Conservation (phyloP, 148 eudicot genomes). For the Silene latifolia region DNA sequence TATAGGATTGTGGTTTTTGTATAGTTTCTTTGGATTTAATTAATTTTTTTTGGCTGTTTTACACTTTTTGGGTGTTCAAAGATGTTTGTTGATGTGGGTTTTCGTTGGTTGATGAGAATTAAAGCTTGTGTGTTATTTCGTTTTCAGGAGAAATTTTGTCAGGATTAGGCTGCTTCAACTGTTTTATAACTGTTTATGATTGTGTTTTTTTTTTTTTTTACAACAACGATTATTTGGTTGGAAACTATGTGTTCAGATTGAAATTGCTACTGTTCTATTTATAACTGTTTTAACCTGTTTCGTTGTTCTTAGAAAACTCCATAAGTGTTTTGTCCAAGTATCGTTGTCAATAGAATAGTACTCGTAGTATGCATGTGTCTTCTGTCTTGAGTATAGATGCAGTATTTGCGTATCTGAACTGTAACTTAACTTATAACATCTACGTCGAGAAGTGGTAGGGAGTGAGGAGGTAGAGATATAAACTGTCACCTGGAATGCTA, state of each 20-base stretch:
- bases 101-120: conserved; percentile 4
- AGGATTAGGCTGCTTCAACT: conserved; percentile 14
- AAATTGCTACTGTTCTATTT: background rate
- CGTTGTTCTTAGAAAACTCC: background rate
- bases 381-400: background rate
- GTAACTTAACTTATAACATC: background rate
- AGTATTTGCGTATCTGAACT: background rate
- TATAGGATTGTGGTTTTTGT: background rate
- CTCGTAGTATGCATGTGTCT: background rate
- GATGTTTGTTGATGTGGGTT: conserved; percentile 11
- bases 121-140: background rate
- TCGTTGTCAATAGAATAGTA: no score
- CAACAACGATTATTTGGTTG: background rate
- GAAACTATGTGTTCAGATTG: background rate
- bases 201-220: conserved; percentile 4
- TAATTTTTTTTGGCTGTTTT: background rate
- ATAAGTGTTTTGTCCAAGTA: background rate
- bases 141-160: background rate
- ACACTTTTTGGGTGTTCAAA: background rate
- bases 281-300: background rate
- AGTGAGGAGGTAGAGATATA: conserved; percentile 2
- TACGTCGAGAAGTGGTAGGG: background rate
- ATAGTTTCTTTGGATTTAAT: background rate
- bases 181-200: conserved; percentile 15
- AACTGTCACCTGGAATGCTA: background rate